Conservation (phyloP, 441 rosid species). For the Populus hybrid region DNA sequence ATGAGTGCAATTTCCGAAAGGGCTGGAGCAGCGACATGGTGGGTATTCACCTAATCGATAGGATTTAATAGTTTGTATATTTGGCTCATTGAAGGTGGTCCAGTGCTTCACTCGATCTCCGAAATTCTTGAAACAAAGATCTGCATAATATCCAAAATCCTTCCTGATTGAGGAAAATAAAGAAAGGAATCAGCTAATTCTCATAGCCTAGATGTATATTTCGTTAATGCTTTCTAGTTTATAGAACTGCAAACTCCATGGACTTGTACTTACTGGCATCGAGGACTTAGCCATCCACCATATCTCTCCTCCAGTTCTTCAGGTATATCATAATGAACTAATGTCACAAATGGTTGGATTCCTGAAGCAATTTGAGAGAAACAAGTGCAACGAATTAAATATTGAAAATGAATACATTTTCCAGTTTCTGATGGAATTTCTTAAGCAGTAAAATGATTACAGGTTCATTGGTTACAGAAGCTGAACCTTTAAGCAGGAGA, state of each 20-base stretch:
- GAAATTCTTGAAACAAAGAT: slow-evolving; percentile 48
- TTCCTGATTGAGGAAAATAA: slow-evolving; percentile 28
- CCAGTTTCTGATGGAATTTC: not conserved
- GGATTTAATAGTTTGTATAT: slow-evolving; percentile 29
- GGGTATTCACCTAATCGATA: slow-evolving; percentile 40
- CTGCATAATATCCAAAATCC: slow-evolving; percentile 53
- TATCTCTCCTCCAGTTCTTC: slow-evolving; percentile 54
- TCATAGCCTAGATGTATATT: not conserved
- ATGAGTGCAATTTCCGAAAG: slow-evolving; percentile 47
- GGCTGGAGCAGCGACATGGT: slow-evolving; percentile 48
- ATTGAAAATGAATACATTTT: not conserved
- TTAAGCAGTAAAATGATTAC: not conserved
- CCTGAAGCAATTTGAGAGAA: slow-evolving; percentile 20
- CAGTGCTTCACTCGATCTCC: slow-evolving; percentile 51
- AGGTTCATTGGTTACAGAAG: not conserved
- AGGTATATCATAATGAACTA: slow-evolving; percentile 51
- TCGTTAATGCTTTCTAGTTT: not conserved
- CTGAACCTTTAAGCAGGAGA: slow-evolving; percentile 35
- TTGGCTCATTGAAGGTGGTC: slow-evolving; percentile 64
- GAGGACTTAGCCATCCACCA: slow-evolving; percentile 42
- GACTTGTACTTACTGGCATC: slow-evolving; percentile 20
- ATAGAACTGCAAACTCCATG: not conserved
- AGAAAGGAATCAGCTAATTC: not conserved
- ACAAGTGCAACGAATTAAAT: too few species aligned
- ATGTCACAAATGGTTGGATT: slow-evolving; percentile 48